phyloP scores from a whole-genome alignment of 371 early-diverging fungal species.

The Gilbertella persicaria region DNA sequence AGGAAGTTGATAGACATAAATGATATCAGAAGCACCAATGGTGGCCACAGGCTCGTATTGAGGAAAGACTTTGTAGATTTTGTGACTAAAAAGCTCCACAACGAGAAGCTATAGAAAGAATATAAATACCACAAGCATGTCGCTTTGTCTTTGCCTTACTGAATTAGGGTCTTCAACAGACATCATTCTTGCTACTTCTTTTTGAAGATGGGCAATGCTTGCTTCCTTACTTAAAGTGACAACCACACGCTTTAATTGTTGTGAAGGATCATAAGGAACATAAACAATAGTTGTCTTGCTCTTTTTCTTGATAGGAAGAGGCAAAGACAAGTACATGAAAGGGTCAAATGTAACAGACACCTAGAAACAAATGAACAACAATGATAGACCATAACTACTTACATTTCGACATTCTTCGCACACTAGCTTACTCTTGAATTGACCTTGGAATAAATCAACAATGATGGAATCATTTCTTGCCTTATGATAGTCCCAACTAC shows the following conservation, averaged over 20 bases:
- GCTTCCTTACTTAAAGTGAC: constrained; percentile 59
- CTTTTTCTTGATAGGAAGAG: constrained; percentile 60
- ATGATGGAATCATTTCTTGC: constrained; percentile 72
- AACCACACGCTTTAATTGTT: constrained; percentile 27
- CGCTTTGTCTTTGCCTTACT: too few relatives aligned
- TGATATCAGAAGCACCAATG: constrained; percentile 61
- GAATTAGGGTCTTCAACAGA: constrained; percentile 41
- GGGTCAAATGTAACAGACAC: constrained; percentile 74
- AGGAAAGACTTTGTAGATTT: constrained; percentile 67
- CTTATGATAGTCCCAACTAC: constrained; percentile 64
- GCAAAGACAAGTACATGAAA: constrained; percentile 68
- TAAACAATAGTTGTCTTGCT: constrained; percentile 48
- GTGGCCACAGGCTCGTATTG: constrained; percentile 63
- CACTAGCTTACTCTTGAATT: constrained; percentile 73
- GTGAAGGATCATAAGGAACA: constrained; percentile 57
- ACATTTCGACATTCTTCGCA: constrained; percentile 70
- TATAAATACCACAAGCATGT: too few relatives aligned
- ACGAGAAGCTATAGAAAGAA: constrained; percentile 51
- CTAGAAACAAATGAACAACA: constrained; percentile 13
- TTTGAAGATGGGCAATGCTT: constrained; percentile 62
- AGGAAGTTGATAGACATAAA: constrained; percentile 71
- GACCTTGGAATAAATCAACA: constrained; percentile 84
- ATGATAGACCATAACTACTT: background rate
- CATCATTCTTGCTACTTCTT: constrained; percentile 61
- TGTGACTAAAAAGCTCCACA: constrained; percentile 60